These are phyloP conservation scores for Leptographium lundbergii DNA, from an alignment of 2,329 filamentous ascomycete genomes.

Conservation along the genomic window DNA sequence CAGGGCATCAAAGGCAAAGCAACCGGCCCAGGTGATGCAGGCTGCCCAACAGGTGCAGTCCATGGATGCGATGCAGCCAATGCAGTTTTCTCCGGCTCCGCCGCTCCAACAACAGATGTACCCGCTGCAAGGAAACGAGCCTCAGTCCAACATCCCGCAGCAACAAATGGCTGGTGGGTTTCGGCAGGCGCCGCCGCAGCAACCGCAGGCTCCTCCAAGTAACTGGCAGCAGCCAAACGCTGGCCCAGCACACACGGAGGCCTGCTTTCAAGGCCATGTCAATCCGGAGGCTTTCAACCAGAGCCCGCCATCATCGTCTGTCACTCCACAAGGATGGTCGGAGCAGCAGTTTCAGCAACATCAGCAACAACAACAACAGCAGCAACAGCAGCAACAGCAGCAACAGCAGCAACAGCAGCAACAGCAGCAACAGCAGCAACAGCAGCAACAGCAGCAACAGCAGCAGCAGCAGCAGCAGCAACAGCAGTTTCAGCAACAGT, in stretches of 20 bases:
- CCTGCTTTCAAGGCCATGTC: not conserved
- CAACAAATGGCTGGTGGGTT: not conserved
- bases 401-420: not conserved
- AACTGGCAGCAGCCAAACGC: not conserved
- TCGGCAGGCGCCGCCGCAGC: conserved; percentile 1
- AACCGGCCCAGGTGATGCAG: not conserved
- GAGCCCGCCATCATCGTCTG: not conserved
- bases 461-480: not conserved
- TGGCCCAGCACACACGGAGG: not conserved
- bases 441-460: conserved; percentile 1
- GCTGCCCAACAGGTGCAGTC: not conserved
- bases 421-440: conserved; percentile 2
- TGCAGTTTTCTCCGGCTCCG: not conserved
- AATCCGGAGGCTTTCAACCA: not conserved
- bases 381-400: not conserved
- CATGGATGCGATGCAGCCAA: not conserved
- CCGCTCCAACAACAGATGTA: not conserved
- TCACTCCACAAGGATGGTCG: not conserved
- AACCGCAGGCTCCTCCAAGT: conserved; percentile 1
- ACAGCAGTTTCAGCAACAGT: not conserved
- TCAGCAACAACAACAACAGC: not conserved
- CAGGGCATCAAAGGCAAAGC: not conserved
- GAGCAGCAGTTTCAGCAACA: conserved; percentile 1
- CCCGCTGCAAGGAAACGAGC: not conserved
- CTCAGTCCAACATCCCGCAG: not conserved